Evolutionary conservation across 179 eudicot genomes (phyloP).

Genomic region (Silene coronaria): DNA sequence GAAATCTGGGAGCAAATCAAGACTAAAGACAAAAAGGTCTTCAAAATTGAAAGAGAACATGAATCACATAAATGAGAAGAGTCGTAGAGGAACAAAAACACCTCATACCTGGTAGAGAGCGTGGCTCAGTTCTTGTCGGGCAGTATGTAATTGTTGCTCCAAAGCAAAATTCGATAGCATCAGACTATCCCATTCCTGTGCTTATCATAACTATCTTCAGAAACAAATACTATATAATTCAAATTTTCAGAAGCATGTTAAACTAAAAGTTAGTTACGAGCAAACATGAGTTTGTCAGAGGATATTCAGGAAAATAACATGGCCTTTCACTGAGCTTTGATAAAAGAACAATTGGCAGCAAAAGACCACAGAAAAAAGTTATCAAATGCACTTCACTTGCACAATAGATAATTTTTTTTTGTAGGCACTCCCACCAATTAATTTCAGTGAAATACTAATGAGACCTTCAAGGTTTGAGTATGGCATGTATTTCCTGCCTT

Average conservation of each 20-base stretch:
- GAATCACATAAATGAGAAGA: background rate
- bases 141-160: conserved; percentile 94
- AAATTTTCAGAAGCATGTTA: too few relatives aligned
- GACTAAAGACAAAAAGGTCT: background rate
- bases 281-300: background rate
- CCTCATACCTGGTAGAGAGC: conserved; percentile 82
- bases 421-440: background rate
- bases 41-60: background rate
- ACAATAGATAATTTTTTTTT: background rate
- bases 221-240: conserved; percentile 16
- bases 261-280: background rate
- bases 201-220: conserved; percentile 10
- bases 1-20: background rate
- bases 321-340: background rate
- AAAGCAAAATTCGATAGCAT: conserved; percentile 94
- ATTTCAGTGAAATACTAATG: too few relatives aligned
- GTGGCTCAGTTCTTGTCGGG: conserved; percentile 97
- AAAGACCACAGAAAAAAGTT: background rate
- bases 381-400: background rate
- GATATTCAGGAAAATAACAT: background rate
- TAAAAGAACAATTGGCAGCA: background rate
- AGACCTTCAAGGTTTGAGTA: too few relatives aligned
- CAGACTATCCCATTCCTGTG: conserved; percentile 95
- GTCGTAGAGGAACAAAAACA: background rate
- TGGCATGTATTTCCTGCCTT: too few relatives aligned